These are phyloP conservation scores for Talaromyces nanjingensis DNA, from an alignment of 495 filamentous ascomycete genomes.

Conservation along the genomic window DNA sequence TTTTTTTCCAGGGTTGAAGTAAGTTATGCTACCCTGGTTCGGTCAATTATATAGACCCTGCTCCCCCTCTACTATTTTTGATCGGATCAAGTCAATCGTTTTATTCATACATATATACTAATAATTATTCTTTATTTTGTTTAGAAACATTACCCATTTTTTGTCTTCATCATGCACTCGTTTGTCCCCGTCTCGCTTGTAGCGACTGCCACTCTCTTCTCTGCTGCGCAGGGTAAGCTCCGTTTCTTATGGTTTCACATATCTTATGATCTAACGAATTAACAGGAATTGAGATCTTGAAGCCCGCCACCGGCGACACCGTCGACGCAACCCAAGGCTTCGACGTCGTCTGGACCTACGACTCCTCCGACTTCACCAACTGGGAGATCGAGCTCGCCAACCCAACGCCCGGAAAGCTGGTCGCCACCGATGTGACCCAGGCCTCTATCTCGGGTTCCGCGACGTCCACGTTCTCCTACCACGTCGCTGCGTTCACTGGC, in stretches of 20 bases:
- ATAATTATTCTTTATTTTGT: not conserved
- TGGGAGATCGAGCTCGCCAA: slow-evolving; percentile 11
- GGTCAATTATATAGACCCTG: not conserved
- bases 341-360: slow-evolving; percentile 9
- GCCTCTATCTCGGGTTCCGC: not conserved
- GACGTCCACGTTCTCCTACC: slow-evolving; percentile 4
- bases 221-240: slow-evolving; percentile 7
- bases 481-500: not conserved
- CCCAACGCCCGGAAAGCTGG: not conserved
- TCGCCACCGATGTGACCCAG: slow-evolving; percentile 7
- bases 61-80: not conserved
- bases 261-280: not conserved
- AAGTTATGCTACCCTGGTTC: not conserved
- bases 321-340: slow-evolving; percentile 8
- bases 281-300: slow-evolving; percentile 3
- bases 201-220: slow-evolving; percentile 6
- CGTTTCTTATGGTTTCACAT: too few relatives aligned
- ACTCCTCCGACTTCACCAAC: slow-evolving; percentile 8
- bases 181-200: slow-evolving; percentile 5
- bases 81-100: not conserved
- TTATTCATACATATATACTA: not conserved
- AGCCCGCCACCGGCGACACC: slow-evolving; percentile 7
- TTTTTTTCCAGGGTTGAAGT: not conserved
- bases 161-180: slow-evolving; percentile 1
- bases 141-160: not conserved